Base-by-base conservation (phyloP, 108 stramenopile genomes). In the Cyclostephanos invisitatus region DNA sequence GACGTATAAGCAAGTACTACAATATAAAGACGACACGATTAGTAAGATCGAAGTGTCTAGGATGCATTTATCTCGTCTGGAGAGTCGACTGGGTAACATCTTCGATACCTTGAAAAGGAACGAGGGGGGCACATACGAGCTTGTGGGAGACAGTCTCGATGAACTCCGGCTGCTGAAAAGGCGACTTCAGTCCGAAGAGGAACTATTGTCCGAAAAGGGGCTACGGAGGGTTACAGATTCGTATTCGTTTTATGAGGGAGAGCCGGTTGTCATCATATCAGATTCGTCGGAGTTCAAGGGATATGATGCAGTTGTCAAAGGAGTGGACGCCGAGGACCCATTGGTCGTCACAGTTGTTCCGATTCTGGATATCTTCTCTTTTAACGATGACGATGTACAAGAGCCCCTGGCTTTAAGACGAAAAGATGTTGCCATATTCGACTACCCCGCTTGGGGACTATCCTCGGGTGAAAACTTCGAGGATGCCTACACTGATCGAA, bases 381-480 rank as follows among this genome's bases (percentile, higher is more conserved):
- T 46, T 15, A 20, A 67, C 35, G 54, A 64, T 22, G 48, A 66
- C 21, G 25, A 61, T 53, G 3, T 51, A 51, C 61, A 66, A 24
- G 48, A 59, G 35, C 32, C 64, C 6, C 64, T 90, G 2, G 60
- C 75, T 18, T 38, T 90, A 9, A 77, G 81, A 21, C 75, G 90
- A 50, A 68, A 64, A 36, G 85, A 91, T 35, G 27, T 94, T 36
- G 92, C 90, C 21, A 72, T 94, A 17, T 94, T 89, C 86, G 84
- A 90, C 57, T 81, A 83, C 64, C 78, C 74, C 15, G 37, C 2
- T 17, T 42, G 48, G 21, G 60, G 68, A 21, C 1, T 21, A 0
- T n/a, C 15, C 1, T 28, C 29, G n/a, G 53, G 25, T 54, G 53
- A 54, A 22, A 27, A 54, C 1, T 54, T 25, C 17, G 44, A 11